A percentile compares a stretch with the other conserved stretches of the same genome.
Conservation (phyloP, 1,284 basidiomycete genomes). For the Ceratobasidium sp. region DNA sequence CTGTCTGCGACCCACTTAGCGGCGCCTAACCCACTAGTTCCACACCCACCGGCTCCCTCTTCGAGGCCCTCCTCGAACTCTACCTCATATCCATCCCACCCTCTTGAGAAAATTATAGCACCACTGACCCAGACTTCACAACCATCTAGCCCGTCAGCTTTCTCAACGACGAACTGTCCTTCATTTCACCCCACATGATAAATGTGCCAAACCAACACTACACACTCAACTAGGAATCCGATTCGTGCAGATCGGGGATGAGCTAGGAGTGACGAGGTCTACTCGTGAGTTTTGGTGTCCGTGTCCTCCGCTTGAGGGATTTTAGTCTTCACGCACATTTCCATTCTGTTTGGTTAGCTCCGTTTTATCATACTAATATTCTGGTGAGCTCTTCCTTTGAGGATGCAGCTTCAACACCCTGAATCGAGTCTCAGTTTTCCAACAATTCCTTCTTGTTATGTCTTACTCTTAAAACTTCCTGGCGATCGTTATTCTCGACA, state of each 20-base stretch:
- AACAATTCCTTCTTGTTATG: too few relatives aligned
- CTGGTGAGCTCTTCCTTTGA: too few relatives aligned
- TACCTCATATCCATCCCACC: slow-evolving; percentile 64
- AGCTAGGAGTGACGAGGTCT: slow-evolving; percentile 62
- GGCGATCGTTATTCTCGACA: too few relatives aligned
- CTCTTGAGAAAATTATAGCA: slow-evolving; percentile 53
- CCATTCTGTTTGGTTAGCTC: too few relatives aligned
- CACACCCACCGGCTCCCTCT: slow-evolving; percentile 66
- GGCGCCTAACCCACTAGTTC: slow-evolving; percentile 61
- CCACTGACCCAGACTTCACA: slow-evolving; percentile 39
- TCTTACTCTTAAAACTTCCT: too few relatives aligned
- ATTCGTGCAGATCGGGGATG: slow-evolving; percentile 72
- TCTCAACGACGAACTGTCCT: slow-evolving; percentile 61
- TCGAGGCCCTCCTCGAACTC: slow-evolving; percentile 63
- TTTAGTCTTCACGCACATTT: too few relatives aligned
- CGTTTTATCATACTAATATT: too few relatives aligned
- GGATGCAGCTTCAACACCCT: too few relatives aligned
- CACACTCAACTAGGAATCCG: slow-evolving; percentile 65
- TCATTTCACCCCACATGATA: slow-evolving; percentile 54
- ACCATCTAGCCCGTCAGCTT: slow-evolving; percentile 68
- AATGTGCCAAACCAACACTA: slow-evolving; percentile 53
- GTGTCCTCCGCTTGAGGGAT: too few relatives aligned
- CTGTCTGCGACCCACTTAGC: slow-evolving; percentile 62
- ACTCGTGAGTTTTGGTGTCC: too few relatives aligned
- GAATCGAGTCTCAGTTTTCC: too few relatives aligned